Conservation (phyloP, 805 yeast species). For the Phaffomyces thermotolerans region DNA sequence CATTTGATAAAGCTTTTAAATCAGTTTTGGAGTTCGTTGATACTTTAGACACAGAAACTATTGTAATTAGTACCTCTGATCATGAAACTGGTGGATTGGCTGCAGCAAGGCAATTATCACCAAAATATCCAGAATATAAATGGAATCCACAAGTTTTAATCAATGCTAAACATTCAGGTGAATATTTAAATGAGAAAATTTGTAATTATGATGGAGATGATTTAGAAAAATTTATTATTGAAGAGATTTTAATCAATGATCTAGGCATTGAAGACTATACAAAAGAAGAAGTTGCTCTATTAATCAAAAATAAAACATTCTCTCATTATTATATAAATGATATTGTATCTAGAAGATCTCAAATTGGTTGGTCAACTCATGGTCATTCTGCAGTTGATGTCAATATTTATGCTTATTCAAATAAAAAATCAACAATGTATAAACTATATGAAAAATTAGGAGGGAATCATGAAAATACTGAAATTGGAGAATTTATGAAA, state of each 20-base stretch:
- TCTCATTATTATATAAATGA: constrained; percentile 48
- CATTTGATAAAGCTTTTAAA: constrained; percentile 74
- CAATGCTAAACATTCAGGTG: constrained; percentile 73
- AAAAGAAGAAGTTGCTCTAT: constrained; percentile 41
- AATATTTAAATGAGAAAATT: constrained; percentile 48
- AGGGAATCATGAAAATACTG: constrained; percentile 85
- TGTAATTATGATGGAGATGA: constrained; percentile 26
- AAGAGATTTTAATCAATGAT: constrained; percentile 51
- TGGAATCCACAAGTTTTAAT: constrained; percentile 80
- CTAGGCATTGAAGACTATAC: constrained; percentile 60
- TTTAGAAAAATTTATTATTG: constrained; percentile 39
- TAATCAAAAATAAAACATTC: constrained; percentile 29
- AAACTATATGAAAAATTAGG: constrained; percentile 40
- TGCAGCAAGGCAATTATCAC: constrained; percentile 70
- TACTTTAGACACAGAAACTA: constrained; percentile 63
- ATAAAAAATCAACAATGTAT: constrained; percentile 37
- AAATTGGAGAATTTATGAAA: constrained; percentile 71
- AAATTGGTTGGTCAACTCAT: constrained; percentile 94
- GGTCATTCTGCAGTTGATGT: constrained; percentile 97
- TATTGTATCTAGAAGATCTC: constrained; percentile 74
- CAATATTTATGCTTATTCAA: constrained; percentile 77
- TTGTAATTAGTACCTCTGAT: constrained; percentile 78
- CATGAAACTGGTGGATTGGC: constrained; percentile 96
- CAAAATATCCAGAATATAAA: constrained; percentile 71
- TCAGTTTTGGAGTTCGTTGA: constrained; percentile 69